Percentiles rank a stretch among this genome's conserved stretches.
phyloP scores from a whole-genome alignment of 768 basidiomycete species.

The Kwoniella shandongensis region DNA sequence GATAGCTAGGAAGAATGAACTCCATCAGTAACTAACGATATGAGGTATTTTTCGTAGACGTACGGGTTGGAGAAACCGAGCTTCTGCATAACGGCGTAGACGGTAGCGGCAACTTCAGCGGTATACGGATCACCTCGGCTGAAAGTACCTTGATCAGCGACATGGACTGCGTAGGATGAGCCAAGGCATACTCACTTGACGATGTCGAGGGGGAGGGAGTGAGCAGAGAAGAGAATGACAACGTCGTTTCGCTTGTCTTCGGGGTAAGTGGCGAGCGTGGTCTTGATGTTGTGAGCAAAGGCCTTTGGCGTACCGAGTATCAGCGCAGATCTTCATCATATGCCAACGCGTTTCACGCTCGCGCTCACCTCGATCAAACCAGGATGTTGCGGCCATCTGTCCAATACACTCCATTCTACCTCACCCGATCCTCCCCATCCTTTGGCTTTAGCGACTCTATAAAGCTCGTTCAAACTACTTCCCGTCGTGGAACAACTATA shows the following conservation, averaged over 20 bases:
- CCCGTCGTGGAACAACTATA: conserved; percentile 98
- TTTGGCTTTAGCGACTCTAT: conserved; percentile 51
- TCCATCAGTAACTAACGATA: background rate
- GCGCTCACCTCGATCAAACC: conserved; percentile 82
- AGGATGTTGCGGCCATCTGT: conserved; percentile 93
- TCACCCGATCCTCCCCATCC: conserved; percentile 63
- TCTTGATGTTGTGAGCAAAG: conserved; percentile 82
- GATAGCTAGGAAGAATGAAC: conserved; percentile 63
- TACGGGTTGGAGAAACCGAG: conserved; percentile 58
- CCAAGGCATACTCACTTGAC: conserved; percentile 76
- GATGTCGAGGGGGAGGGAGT: conserved; percentile 95
- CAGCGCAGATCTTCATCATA: background rate
- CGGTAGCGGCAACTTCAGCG: conserved; percentile 89
- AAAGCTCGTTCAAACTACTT: conserved; percentile 90
- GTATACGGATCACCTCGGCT: conserved; percentile 94
- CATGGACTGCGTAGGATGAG: too few relatives aligned
- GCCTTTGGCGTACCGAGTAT: conserved; percentile 60
- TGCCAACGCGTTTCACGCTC: background rate
- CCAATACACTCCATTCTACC: conserved; percentile 94
- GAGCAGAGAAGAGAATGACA: conserved; percentile 91
- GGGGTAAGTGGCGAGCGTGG: conserved; percentile 75
- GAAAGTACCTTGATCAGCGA: background rate
- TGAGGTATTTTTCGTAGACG: conserved; percentile 1
- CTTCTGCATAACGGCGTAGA: conserved; percentile 87
- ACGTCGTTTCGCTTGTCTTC: conserved; percentile 66